Evolutionary conservation across 2,329 filamentous ascomycete genomes (phyloP).

Genomic region (Fusarium sp.): DNA sequence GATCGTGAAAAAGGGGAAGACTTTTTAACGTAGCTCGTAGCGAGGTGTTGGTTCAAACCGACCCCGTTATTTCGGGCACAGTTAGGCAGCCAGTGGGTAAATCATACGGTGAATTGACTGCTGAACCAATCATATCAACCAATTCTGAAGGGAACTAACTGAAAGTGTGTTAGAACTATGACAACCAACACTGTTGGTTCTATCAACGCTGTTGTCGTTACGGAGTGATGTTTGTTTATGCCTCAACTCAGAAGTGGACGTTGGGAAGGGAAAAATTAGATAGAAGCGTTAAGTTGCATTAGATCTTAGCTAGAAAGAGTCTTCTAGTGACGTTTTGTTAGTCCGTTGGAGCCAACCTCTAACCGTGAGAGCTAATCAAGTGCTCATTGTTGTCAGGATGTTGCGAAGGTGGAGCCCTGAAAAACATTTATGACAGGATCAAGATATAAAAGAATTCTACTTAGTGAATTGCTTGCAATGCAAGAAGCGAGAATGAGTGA

Average conservation of each 20-base stretch:
- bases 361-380: too few relatives aligned
- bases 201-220: not conserved
- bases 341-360: too few relatives aligned
- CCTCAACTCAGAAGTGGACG: rapidly evolving
- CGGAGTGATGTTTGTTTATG: not conserved
- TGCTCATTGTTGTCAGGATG: too few relatives aligned
- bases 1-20: not conserved
- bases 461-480: too few relatives aligned
- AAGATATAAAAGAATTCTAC: too few relatives aligned
- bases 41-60: not conserved
- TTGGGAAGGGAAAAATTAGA: too few relatives aligned
- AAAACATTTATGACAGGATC: too few relatives aligned
- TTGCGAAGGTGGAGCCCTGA: too few relatives aligned
- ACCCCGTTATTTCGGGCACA: not conserved
- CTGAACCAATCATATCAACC: not conserved
- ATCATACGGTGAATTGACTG: not conserved
- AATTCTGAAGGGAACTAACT: not conserved
- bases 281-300: too few relatives aligned
- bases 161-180: not conserved
- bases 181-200: not conserved
- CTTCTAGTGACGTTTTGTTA: too few relatives aligned
- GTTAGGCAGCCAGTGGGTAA: not conserved
- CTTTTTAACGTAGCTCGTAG: not conserved
- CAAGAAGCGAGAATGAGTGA: too few relatives aligned
- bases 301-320: too few relatives aligned